Conservation (phyloP, 768 basidiomycete species). For the Kwoniella sp. region DNA sequence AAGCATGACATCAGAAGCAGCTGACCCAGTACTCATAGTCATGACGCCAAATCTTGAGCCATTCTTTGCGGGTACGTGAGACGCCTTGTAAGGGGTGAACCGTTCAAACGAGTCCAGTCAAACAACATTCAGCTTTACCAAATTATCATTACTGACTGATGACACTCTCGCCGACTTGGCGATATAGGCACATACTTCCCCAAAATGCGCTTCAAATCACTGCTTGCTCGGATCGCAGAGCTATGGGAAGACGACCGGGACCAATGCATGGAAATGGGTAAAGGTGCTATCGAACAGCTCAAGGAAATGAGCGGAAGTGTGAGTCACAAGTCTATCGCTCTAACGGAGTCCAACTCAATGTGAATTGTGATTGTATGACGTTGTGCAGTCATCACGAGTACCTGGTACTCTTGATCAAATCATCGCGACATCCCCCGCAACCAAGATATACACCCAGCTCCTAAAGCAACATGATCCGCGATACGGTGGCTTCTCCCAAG, state of each 20-base stretch:
- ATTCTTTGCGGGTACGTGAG: conserved; percentile 47
- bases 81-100: too few species aligned
- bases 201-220: conserved; percentile 28
- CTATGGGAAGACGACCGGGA: conserved; percentile 49
- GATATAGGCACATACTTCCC: conserved; percentile 52
- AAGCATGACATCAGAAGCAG: neutral
- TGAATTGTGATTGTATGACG: too few species aligned
- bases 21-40: conserved; percentile 25
- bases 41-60: conserved; percentile 49
- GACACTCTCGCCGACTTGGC: too few species aligned
- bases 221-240: conserved; percentile 40
- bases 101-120: too few species aligned
- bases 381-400: conserved; percentile 22
- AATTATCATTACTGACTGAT: too few species aligned
- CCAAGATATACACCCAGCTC: conserved; percentile 42
- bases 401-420: conserved; percentile 32
- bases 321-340: neutral
- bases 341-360: too few species aligned
- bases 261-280: conserved; percentile 33
- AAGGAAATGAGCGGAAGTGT: conserved; percentile 34
- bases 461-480: conserved; percentile 46
- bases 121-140: too few species aligned
- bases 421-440: conserved; percentile 13
- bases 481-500: conserved; percentile 56
- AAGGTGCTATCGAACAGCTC: conserved; percentile 38